Conservation (phyloP, 2,329 filamentous ascomycete species). For the Apiospora arundinis region DNA sequence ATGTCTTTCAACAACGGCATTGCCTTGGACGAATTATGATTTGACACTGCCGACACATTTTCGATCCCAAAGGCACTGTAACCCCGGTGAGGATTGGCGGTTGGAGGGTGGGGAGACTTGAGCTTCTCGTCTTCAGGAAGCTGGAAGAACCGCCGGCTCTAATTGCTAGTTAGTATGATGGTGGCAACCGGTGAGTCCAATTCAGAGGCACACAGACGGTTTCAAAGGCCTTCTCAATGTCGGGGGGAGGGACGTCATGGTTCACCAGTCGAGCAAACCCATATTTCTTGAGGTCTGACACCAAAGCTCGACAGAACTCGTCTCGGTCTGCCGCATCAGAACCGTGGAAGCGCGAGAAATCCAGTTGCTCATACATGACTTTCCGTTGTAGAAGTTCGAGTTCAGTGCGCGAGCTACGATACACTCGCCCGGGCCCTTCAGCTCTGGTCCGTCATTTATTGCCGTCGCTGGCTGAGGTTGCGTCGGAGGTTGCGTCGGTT, state of each 20-base stretch:
- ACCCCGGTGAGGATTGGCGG: neutral
- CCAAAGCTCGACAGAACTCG: neutral
- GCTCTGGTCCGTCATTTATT: neutral
- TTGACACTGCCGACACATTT: constrained; percentile 4
- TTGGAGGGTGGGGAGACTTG: constrained; percentile 4
- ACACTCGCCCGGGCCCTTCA: neutral
- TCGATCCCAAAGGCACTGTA: constrained; percentile 15
- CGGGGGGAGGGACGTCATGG: neutral
- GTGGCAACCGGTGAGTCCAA: neutral
- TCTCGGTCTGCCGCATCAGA: neutral
- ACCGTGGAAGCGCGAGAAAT: neutral
- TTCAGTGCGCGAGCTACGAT: neutral
- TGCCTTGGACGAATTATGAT: neutral
- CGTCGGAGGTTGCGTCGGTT: no score
- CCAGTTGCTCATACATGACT: neutral
- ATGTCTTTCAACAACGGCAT: neutral
- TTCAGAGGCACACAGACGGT: neutral
- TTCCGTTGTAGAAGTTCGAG: neutral
- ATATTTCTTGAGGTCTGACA: neutral
- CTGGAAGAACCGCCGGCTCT: constrained; percentile 1
- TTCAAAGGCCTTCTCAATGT: neutral
- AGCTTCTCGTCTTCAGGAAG: constrained; percentile 7
- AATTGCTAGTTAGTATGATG: neutral
- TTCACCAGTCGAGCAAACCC: constrained; percentile 1
- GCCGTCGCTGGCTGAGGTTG: neutral